Evolutionary conservation across 331 rosid species (phyloP), one percentile per base, ranked within the genome.

Genomic region (Saraca asoca): DNA sequence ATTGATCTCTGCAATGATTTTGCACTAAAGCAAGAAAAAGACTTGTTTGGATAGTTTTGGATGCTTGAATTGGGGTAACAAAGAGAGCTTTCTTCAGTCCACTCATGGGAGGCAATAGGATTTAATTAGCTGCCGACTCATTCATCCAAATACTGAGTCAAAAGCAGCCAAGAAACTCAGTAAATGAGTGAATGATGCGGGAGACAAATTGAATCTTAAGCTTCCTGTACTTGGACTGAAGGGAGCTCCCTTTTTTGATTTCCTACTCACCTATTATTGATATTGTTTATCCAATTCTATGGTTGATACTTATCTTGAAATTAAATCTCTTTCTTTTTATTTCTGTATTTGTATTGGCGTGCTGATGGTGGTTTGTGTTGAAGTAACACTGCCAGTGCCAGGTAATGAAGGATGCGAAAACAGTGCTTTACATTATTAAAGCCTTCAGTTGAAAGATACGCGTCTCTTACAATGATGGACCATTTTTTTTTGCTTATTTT

Each of bases 201-300:
- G 95, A 93, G 98, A 82, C 88, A 78, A 66, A 72, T 93, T 89
- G 83, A 77, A 76, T 90, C 98, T 86, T 87, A 79, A 48, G 85
- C 76, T 75, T 90, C 79, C 90, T 84, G 81, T 84, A 42, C 72
- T 93, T 93, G 98, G 98, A 93, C 98, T 93, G 98, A 93, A 93
- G 98, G 98, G 98, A 93, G 98, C 98, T 93, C 98, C 98, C 98
- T 87, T 67, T 20, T 62, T 51, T n/a, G n/a, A n/a, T n/a, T n/a
- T n/a, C n/a, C n/a, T n/a, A n/a, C n/a, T n/a, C n/a, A n/a, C n/a
- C 51, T 55, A 41, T 1, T 55, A 41, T 1, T 53, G 16, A 5
- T 39, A 11, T 33, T 14, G 24, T 17, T 34, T 42, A 60, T 66
- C 1, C 12, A 4, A 5, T 35, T 10, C 34, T 6, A 11, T 19